Base-by-base conservation (phyloP, 768 basidiomycete genomes). In the Sporobolomyces roseus region DNA sequence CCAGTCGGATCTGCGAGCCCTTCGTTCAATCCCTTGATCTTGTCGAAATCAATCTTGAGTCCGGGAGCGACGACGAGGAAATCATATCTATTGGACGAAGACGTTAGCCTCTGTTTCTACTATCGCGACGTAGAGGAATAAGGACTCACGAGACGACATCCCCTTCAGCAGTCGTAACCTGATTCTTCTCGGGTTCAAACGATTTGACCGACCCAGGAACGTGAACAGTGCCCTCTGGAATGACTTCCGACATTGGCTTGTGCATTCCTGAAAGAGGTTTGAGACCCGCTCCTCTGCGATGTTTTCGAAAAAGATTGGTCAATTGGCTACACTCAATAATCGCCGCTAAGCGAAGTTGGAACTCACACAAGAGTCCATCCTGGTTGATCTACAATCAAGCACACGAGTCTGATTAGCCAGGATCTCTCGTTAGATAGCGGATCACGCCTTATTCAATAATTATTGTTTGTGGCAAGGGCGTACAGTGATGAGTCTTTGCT, bases 251-350 rank as follows among this genome's bases (percentile, higher is more conserved):
- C 54, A 96, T 82, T 13, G 85, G 84, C 45, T 84, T 83, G 60
- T 85, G 84, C 74, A 88, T 88, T 6, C 75, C 61, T 33, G 74
- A 48, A 79, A 94, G 93, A 48, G 82, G 75, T 58, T 83, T 82
- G 60, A 99, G 83, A 33, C 93, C 94, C n/a, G 91, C 82, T 19
- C 91, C 93, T 45, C 90, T 91, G 66, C n/a, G n/a, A n/a, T n/a
- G n/a, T n/a, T n/a, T n/a, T n/a, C n/a, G n/a, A n/a, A n/a, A n/a
- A n/a, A n/a, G n/a, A n/a, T n/a, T n/a, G n/a, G n/a, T n/a, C n/a
- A n/a, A n/a, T n/a, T n/a, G n/a, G n/a, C 48, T 17, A 30, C n/a
- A 27, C 35, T 4, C 10, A 13, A 7, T 30, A 13, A 23, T 33
- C 30, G 55, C 55, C n/a, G 13, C 8, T 56, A 35, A 36, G 17